phyloP scores from a whole-genome alignment of 1,284 basidiomycete genomes.

The Omphalotus olearius region DNA sequence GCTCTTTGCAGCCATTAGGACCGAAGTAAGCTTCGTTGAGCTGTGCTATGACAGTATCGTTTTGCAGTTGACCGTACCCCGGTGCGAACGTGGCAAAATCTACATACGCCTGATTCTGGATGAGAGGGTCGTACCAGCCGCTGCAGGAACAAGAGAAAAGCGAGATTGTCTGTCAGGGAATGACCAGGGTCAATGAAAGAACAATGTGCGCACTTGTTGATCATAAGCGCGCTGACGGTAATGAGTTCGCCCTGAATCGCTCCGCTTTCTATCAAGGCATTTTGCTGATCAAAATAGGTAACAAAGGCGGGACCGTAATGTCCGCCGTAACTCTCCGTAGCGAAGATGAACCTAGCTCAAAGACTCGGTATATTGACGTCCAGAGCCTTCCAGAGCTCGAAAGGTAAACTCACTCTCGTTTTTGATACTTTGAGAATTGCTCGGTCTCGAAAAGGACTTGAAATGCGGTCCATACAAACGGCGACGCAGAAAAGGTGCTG shows the following conservation, averaged over 20 bases:
- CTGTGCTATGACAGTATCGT: conserved; percentile 37
- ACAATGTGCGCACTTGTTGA: conserved; percentile 40
- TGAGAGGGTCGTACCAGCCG: conserved; percentile 63
- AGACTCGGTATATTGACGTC: neutral
- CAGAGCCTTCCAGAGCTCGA: neutral
- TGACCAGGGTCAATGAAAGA: neutral
- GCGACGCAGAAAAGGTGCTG: conserved; percentile 37
- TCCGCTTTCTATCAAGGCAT: conserved; percentile 45
- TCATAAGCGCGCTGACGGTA: conserved; percentile 43
- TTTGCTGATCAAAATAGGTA: conserved; percentile 64
- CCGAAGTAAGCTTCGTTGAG: conserved; percentile 47
- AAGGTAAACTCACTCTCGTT: conserved; percentile 45
- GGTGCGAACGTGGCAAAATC: conserved; percentile 58
- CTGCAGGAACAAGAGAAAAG: conserved; percentile 25
- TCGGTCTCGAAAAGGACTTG: conserved; percentile 65
- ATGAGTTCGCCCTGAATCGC: conserved; percentile 41
- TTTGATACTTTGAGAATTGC: conserved; percentile 53
- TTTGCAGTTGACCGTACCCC: conserved; percentile 59
- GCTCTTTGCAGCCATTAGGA: conserved; percentile 45
- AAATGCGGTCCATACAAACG: conserved; percentile 58
- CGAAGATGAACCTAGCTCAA: conserved; percentile 49
- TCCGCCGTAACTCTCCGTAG: conserved; percentile 66
- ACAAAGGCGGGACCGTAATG: conserved; percentile 66
- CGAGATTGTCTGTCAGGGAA: neutral
- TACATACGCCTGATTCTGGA: conserved; percentile 59